Evolutionary conservation across 2,329 filamentous ascomycete genomes (phyloP), one percentile per base, ranked within the genome.

Genomic region (Trichoderma koningiopsis): DNA sequence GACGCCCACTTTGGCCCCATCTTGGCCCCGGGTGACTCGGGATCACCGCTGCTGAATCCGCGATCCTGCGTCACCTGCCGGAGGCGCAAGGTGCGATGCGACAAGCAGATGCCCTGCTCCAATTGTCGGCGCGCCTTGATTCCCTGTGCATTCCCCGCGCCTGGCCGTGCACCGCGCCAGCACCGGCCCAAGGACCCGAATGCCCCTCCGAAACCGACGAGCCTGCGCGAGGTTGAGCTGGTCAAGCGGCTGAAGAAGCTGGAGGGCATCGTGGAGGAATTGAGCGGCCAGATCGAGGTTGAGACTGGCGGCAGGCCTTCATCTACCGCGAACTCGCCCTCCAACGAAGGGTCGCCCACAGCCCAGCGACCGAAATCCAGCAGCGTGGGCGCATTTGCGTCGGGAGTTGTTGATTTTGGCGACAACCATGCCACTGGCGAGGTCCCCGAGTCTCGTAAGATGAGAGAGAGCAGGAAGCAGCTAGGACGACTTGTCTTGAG

Each of bases 31-130:
- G 78, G 72, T 47, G 75, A 78, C 71, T 76, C 76, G 52, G 70
- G 75, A 59, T 65, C 73, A 27, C 78, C 80, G 7, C 78, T 78
- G 47, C 70, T 84, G 58, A 85, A 85, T 71, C 83, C 83, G 35
- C 79, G 83, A 70, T 85, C 83, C 71, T 85, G 83, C 72, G 83
- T 85, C 22, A 85, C 83, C 49, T 85, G 83, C 71, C 80, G 83
- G 13, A 81, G 83, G 56, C 82, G 89, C 71, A 91, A 92, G 78
- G 91, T 94, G 67, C 90, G 91, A 75, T 94, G 91, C 83, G 90
- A 94, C 81, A 93, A 93, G 81, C 85, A 87, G 74, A 88, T 92
- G 83, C 90, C 91, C 19, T 94, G 91, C 78, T 88, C 88, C 74
- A 93, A 94, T 77, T 94, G 91, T 77, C 86, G 87, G 53, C 87